These are phyloP conservation scores for Myriosclerotinia curreyana DNA, from an alignment of 2,329 filamentous ascomycete species.

Conservation along the genomic window DNA sequence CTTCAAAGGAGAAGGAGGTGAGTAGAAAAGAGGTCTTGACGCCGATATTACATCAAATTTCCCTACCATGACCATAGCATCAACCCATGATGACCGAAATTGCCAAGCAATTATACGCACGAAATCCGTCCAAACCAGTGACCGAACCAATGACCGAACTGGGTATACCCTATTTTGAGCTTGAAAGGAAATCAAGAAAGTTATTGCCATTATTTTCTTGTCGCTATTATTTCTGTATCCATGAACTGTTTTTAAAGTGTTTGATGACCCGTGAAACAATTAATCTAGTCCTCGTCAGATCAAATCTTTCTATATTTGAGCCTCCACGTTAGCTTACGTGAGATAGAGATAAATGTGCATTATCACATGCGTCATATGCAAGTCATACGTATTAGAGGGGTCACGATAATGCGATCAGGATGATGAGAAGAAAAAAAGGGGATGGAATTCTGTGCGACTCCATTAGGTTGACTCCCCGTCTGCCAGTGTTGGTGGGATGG, in stretches of 20 bases:
- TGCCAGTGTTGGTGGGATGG: not conserved
- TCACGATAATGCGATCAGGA: not conserved
- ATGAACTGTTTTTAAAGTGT: not conserved
- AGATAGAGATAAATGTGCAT: not conserved
- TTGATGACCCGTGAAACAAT: not conserved
- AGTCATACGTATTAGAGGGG: not conserved
- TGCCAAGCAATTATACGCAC: slow-evolving; percentile 1
- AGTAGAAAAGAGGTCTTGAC: no score
- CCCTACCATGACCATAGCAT: no score
- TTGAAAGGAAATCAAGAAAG: not conserved
- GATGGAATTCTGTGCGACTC: not conserved
- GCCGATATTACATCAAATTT: no score
- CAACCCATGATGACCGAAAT: not conserved
- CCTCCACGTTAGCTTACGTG: not conserved
- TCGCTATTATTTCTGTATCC: no score
- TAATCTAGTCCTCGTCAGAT: not conserved
- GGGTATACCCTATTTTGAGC: no score
- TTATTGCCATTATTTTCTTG: not conserved
- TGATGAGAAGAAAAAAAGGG: not conserved
- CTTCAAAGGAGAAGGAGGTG: no score
- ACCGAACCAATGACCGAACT: not conserved
- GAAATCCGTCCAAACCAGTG: not conserved
- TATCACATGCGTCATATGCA: not conserved
- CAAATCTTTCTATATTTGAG: not conserved
- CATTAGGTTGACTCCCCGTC: not conserved